Percentiles rank a stretch among this genome's conserved stretches.
Conservation (phyloP, 306 rosid species). For the Acmispon strigosus region DNA sequence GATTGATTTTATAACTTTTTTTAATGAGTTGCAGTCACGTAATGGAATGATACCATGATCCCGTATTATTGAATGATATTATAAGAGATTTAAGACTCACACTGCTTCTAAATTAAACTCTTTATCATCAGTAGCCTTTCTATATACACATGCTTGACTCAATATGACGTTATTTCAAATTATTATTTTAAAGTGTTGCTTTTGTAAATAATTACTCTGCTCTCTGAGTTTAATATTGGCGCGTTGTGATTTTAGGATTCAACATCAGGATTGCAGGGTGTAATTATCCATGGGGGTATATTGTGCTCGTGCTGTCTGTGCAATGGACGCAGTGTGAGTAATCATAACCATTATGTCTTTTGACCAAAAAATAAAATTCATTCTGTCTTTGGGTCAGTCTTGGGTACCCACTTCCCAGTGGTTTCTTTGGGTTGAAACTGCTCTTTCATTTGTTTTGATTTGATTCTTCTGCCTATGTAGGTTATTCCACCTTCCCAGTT, state of each 20-base stretch:
- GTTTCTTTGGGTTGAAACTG: slow-evolving; percentile 9
- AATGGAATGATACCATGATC: neutral
- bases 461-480: slow-evolving; percentile 30
- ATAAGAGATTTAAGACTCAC: neutral
- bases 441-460: slow-evolving; percentile 19
- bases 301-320: slow-evolving; percentile 72
- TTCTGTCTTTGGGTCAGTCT: slow-evolving; percentile 8
- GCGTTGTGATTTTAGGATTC: slow-evolving; percentile 49
- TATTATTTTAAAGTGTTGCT: neutral
- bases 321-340: slow-evolving; percentile 76
- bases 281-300: slow-evolving; percentile 78
- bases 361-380: neutral
- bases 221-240: slow-evolving; percentile 13
- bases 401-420: slow-evolving; percentile 10
- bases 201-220: neutral
- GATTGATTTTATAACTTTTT: too few relatives aligned
- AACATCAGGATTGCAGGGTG: slow-evolving; percentile 68
- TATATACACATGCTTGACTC: neutral
- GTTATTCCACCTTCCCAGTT: slow-evolving; percentile 89
- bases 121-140: neutral
- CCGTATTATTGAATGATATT: neutral
- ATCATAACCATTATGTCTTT: slow-evolving; percentile 17
- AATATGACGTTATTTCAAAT: neutral
- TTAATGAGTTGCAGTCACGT: neutral
- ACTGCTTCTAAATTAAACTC: neutral